Base-by-base conservation (phyloP, 2,329 filamentous ascomycete genomes). In the Leptographium galeiforme region DNA sequence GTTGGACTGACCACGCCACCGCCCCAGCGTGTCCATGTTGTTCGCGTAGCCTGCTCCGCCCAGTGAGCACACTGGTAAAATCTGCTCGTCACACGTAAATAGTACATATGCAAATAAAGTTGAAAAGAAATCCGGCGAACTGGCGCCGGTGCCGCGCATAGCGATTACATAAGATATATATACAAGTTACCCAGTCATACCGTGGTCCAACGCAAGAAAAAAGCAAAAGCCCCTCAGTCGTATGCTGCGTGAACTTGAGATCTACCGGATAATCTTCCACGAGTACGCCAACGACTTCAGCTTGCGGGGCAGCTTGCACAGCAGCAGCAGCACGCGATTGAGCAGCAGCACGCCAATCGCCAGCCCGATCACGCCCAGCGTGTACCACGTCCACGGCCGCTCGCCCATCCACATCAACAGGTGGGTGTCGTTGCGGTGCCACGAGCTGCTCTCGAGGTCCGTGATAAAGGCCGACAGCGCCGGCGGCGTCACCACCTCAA, bases 341-440 rank as follows among this genome's bases (percentile, higher is more conserved):
- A 63, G 30, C 13, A 63, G 8, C 25, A 41, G 56, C 4, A 61
- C 44, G 50, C 60, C 61, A n/a, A 57, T 30, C 12, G 55, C 47
- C 10, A 61, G 47, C 18, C 63, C 65, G 25, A 67, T 48, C 1
- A 50, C 58, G 8, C 62, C 64, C 52, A 68, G 45, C 43, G 45
- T 34, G 55, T 62, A 66, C 66, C 66, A 68, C 4, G 61, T 55
- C 64, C 63, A 67, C 0, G 63, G 63, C 7, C 61, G 59, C 2
- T 63, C 59, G 5, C 72, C 68, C 62, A 75, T 65, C 71, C 71
- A 76, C 64, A 75, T 74, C 50, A 76, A 68, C 0, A 68, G 64
- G 56, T 70, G 66, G 4, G 73, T 70, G 56, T 76, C 73, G 33
- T 65, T 66, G 6, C 67, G 64, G 58, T 76, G 73, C 73, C 73